phyloP scores from a whole-genome alignment of 192 early-diverging fungal genomes.

The Coemansia sp. region DNA sequence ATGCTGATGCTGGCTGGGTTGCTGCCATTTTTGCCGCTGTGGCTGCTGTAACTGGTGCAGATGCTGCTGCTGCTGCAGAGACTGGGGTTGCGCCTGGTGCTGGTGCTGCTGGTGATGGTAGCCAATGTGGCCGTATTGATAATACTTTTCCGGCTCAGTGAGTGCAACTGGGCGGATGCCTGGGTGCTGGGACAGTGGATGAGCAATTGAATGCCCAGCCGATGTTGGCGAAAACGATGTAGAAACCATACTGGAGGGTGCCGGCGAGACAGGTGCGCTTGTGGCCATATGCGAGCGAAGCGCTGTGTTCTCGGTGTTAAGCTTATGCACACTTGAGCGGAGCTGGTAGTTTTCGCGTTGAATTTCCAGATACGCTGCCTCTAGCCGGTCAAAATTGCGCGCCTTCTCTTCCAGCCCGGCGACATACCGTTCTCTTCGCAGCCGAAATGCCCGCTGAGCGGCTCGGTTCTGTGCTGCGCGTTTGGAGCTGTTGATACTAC shows the following conservation, averaged over 20 bases:
- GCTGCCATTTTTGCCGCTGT: conserved; percentile 10
- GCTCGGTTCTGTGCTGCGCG: conserved; percentile 52
- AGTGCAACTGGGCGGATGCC: conserved; percentile 11
- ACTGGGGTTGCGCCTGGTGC: neutral
- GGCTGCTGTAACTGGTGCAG: conserved; percentile 9
- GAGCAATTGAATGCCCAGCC: neutral
- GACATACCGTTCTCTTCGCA: conserved; percentile 47
- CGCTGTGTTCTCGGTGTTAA: conserved; percentile 25
- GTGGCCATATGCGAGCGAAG: conserved; percentile 30
- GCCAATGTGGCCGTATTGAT: neutral
- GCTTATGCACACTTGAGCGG: conserved; percentile 19
- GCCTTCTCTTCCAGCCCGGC: conserved; percentile 50
- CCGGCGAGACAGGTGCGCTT: conserved; percentile 16
- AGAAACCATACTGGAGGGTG: conserved; percentile 11
- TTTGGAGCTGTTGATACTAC: conserved; percentile 52
- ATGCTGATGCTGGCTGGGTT: neutral
- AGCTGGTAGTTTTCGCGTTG: conserved; percentile 45
- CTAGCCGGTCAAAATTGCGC: conserved; percentile 38
- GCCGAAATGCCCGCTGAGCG: conserved; percentile 47
- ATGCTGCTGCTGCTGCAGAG: conserved; percentile 8
- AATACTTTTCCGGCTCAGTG: conserved; percentile 5
- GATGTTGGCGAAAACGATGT: conserved; percentile 15
- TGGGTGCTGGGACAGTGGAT: neutral
- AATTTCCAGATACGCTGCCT: conserved; percentile 40
- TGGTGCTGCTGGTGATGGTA: conserved; percentile 7